A percentile compares a stretch with the other conserved stretches of the same genome.
These are phyloP conservation scores for Seiridium unicorne DNA, from an alignment of 2,329 filamentous ascomycete genomes.

Conservation along the genomic window DNA sequence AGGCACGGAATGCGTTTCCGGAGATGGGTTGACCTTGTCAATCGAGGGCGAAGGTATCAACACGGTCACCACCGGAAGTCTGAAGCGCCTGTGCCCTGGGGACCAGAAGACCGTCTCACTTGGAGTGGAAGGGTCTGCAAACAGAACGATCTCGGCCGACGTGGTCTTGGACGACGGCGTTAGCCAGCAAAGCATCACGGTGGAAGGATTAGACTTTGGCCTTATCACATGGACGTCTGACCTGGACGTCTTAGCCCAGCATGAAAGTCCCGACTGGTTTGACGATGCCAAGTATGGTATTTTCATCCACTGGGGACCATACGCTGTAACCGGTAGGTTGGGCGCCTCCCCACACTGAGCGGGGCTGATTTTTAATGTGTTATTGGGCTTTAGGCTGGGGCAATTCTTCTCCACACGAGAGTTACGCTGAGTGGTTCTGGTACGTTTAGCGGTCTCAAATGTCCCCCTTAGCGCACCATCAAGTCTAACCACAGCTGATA, in stretches of 20 bases:
- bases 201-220: constrained; percentile 25
- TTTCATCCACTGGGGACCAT: constrained; percentile 56
- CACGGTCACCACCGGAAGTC: constrained; percentile 32
- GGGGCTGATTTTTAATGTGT: neutral
- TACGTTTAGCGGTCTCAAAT: neutral
- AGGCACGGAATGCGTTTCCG: constrained; percentile 29
- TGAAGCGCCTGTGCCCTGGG: constrained; percentile 36
- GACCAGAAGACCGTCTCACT: constrained; percentile 35
- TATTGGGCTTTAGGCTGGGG: constrained; percentile 35
- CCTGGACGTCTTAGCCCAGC: constrained; percentile 26
- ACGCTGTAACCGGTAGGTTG: constrained; percentile 33
- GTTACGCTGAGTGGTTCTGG: constrained; percentile 44
- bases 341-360: neutral
- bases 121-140: constrained; percentile 27
- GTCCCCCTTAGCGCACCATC: neutral
- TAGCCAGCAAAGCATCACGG: constrained; percentile 11
- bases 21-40: constrained; percentile 22
- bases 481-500: neutral
- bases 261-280: constrained; percentile 48
- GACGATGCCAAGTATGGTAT: constrained; percentile 53
- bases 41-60: constrained; percentile 35
- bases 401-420: constrained; percentile 30
- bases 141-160: constrained; percentile 16
- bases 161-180: constrained; percentile 12
- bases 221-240: constrained; percentile 28